Conservation (phyloP, 495 filamentous ascomycete species). For the Bacidia rubella region DNA sequence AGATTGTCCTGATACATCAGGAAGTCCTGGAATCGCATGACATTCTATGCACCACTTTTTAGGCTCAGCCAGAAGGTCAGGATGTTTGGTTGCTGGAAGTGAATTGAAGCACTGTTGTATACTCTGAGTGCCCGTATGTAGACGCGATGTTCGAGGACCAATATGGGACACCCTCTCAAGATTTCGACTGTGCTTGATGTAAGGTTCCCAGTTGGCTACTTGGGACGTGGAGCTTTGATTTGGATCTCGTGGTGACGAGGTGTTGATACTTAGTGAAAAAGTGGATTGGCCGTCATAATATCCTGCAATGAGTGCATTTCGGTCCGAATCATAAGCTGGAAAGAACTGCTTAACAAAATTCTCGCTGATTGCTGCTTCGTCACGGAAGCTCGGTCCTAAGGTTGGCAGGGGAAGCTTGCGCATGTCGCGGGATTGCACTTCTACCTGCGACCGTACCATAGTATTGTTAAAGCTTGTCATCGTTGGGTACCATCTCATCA, state of each 20-base stretch:
- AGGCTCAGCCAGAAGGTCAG: constrained; percentile 45
- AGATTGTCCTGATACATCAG: constrained; percentile 54
- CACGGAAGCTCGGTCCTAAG: constrained; percentile 54
- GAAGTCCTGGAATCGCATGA: constrained; percentile 56
- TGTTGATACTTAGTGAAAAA: constrained; percentile 68
- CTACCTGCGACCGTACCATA: constrained; percentile 55
- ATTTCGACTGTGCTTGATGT: constrained; percentile 72
- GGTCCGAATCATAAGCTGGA: constrained; percentile 57
- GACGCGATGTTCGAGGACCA: constrained; percentile 45
- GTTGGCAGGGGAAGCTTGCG: constrained; percentile 54
- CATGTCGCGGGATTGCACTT: constrained; percentile 39
- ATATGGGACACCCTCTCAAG: constrained; percentile 53
- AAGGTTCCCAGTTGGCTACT: constrained; percentile 49
- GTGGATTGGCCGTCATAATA: constrained; percentile 67
- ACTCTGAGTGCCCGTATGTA: constrained; percentile 47
- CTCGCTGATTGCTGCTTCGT: constrained; percentile 59
- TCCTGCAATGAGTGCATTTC: constrained; percentile 41
- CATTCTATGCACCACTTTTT: constrained; percentile 73
- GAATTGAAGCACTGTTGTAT: constrained; percentile 54
- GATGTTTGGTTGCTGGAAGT: constrained; percentile 65
- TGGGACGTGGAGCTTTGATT: constrained; percentile 19
- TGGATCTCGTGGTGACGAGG: constrained; percentile 39
- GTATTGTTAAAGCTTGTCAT: constrained; percentile 58
- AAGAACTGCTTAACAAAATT: constrained; percentile 68
- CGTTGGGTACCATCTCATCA: constrained; percentile 68